phyloP scores from a whole-genome alignment of 495 filamentous ascomycete species.

The Pseudomonodictys pantanalensis region DNA sequence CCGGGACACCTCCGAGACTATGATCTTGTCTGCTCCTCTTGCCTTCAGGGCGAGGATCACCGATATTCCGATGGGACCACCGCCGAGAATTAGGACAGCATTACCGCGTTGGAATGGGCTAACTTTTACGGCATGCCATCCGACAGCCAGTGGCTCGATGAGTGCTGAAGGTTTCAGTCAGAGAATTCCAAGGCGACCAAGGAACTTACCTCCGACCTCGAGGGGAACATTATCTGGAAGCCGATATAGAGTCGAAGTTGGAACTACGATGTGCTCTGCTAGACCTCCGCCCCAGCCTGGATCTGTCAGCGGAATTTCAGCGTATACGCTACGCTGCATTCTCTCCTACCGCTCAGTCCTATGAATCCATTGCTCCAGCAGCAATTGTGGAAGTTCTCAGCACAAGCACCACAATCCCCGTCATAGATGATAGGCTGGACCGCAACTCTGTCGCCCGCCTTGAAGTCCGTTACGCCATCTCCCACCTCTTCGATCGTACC shows the following conservation, averaged over 20 bases:
- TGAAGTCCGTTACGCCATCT: constrained; percentile 6
- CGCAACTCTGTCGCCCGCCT: constrained; percentile 22
- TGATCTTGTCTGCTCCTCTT: constrained; percentile 30
- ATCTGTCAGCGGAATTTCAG: neutral
- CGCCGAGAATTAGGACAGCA: constrained; percentile 26
- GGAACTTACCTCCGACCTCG: constrained; percentile 37
- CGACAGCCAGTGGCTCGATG: constrained; percentile 31
- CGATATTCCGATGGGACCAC: constrained; percentile 28
- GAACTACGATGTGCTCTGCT: constrained; percentile 24
- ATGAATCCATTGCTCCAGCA: constrained; percentile 28
- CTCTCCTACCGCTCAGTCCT: constrained; percentile 44
- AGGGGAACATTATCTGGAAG: constrained; percentile 24
- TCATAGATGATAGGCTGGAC: constrained; percentile 29
- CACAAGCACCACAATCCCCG: constrained; percentile 21
- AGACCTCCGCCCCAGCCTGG: constrained; percentile 31
- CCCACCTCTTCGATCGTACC: constrained; percentile 18
- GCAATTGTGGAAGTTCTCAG: constrained; percentile 3
- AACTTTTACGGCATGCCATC: constrained; percentile 17
- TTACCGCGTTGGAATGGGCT: neutral
- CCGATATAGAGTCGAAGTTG: neutral
- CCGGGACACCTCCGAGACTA: constrained; percentile 35
- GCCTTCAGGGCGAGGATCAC: constrained; percentile 27
- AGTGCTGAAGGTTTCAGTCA: constrained; percentile 19
- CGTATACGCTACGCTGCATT: neutral
- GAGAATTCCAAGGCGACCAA: neutral